Conservation (phyloP, 2,329 filamentous ascomycete species). For the Chaetomium sp. region DNA sequence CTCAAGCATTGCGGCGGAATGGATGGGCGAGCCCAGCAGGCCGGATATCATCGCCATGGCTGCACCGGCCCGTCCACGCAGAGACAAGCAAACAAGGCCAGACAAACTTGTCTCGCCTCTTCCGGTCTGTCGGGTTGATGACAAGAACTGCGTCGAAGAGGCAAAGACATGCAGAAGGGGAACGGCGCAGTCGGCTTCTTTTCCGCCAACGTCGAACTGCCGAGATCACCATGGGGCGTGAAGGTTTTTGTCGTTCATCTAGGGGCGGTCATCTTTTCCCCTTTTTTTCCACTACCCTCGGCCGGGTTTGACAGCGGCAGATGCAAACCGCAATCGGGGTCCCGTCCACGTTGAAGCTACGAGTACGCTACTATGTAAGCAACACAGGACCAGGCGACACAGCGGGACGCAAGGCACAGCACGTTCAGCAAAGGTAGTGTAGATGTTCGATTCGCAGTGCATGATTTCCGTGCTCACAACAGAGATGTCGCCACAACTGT, state of each 20-base stretch:
- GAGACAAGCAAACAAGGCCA: no score
- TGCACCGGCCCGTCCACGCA: no score
- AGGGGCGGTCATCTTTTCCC: background rate
- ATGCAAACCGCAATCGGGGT: background rate
- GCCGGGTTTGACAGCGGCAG: slow-evolving; percentile 4
- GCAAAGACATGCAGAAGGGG: no score
- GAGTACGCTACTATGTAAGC: background rate
- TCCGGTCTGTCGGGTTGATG: background rate
- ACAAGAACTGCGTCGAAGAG: background rate
- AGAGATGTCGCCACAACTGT: background rate
- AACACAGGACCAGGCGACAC: slow-evolving; percentile 13
- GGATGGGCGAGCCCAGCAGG: no score
- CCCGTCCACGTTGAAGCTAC: no score
- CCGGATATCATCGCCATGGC: no score
- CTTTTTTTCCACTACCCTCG: background rate
- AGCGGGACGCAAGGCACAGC: slow-evolving; percentile 33
- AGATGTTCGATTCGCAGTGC: slow-evolving; percentile 31
- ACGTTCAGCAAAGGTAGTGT: slow-evolving; percentile 26
- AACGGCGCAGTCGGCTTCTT: no score
- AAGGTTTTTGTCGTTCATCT: background rate
- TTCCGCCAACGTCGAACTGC: background rate
- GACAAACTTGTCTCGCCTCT: no score
- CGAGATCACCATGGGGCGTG: background rate
- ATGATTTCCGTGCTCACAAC: background rate
- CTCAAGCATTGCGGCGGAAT: no score